Percentiles rank a stretch among this genome's conserved stretches.
phyloP scores from a whole-genome alignment of 2,329 filamentous ascomycete genomes.

The Alternaria gansuensis region DNA sequence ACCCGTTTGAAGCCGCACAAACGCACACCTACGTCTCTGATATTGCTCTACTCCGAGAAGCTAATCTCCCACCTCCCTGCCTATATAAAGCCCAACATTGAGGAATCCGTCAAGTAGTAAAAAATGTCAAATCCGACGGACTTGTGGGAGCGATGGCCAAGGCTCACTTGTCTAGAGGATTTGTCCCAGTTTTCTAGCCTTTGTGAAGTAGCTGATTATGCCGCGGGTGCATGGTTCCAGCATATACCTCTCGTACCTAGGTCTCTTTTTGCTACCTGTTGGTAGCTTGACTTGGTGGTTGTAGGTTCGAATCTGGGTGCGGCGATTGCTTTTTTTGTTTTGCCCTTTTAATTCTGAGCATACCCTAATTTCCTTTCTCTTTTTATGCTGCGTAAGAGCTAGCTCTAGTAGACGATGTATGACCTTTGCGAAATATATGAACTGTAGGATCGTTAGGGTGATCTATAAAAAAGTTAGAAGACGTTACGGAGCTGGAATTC shows the following conservation, averaged over 20 bases:
- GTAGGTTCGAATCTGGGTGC: conserved; percentile 1
- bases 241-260: conserved; percentile 10
- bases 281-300: neutral
- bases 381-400: neutral
- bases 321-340: neutral
- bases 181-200: conserved; percentile 5
- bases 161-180: conserved; percentile 1
- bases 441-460: too few relatives aligned
- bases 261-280: conserved; percentile 2
- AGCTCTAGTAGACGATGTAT: too few relatives aligned
- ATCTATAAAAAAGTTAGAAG: too few relatives aligned
- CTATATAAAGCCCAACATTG: neutral
- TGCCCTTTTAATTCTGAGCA: neutral
- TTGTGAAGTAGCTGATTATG: conserved; percentile 8
- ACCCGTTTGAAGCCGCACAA: neutral
- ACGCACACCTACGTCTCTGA: neutral
- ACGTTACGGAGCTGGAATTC: too few relatives aligned
- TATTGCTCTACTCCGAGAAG: neutral
- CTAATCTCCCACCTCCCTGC: neutral
- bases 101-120: neutral
- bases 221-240: conserved; percentile 2
- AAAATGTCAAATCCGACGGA: neutral
- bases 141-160: conserved; percentile 3
- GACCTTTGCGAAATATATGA: too few relatives aligned
- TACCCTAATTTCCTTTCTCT: neutral